Conservation (phyloP, 225 moss, liverwort and hornwort genomes). For the Polytrichum formosum region DNA sequence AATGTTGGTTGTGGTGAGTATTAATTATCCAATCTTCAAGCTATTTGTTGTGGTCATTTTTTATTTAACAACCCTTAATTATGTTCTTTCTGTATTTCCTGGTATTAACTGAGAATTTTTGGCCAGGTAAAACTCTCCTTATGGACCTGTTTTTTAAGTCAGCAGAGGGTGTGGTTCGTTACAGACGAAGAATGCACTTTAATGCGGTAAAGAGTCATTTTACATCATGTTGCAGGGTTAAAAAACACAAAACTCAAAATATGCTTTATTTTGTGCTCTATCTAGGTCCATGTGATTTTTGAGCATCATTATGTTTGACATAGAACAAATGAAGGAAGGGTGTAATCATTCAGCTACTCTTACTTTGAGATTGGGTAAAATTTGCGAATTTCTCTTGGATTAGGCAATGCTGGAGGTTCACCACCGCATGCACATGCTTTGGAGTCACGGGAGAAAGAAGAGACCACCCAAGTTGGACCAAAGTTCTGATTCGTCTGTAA, state of each 20-base stretch:
- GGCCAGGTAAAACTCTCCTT: constrained; percentile 84
- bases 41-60: background rate
- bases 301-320: too few relatives aligned
- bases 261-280: background rate
- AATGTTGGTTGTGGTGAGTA: constrained; percentile 89
- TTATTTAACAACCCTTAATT: too few relatives aligned
- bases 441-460: constrained; percentile 50
- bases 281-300: background rate
- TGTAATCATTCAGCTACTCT: too few relatives aligned
- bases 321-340: too few relatives aligned
- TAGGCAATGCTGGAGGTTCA: constrained; percentile 99
- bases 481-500: constrained; percentile 1
- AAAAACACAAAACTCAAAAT: too few relatives aligned
- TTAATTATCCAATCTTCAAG: background rate
- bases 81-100: background rate
- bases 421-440: constrained; percentile 82
- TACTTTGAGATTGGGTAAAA: background rate
- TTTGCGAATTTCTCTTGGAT: constrained; percentile 1
- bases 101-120: constrained; percentile 9
- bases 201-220: constrained; percentile 53
- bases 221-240: too few relatives aligned
- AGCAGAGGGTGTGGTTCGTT: constrained; percentile 54
- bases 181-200: constrained; percentile 89
- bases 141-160: constrained; percentile 92
- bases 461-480: constrained; percentile 18